Conservation (phyloP, 345 rosid species). For the Pistacia atlantica region DNA sequence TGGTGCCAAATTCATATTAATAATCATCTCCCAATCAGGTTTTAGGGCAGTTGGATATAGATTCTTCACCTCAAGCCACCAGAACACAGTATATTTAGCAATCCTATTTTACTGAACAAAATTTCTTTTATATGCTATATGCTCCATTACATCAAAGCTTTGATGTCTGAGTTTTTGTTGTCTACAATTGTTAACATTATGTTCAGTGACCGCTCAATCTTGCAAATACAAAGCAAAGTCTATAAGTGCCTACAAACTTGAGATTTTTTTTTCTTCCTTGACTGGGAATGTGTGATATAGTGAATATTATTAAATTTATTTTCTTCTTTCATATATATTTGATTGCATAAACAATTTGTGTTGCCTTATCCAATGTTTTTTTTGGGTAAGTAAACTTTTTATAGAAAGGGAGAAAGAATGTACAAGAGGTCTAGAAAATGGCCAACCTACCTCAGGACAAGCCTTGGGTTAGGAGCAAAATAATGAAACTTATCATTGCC, state of each 20-base stretch:
- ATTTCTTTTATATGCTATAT: background rate
- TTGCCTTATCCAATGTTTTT: no score
- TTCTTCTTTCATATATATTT: background rate
- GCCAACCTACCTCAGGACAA: no score
- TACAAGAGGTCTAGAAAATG: no score
- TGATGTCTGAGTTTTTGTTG: slow-evolving; percentile 4
- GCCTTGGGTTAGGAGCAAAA: no score
- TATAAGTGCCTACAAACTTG: background rate
- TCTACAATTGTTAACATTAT: background rate
- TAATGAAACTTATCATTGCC: no score
- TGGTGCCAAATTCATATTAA: background rate
- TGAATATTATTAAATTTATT: background rate
- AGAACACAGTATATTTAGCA: background rate
- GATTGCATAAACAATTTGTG: background rate
- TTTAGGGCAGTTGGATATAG: background rate
- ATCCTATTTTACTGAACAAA: background rate
- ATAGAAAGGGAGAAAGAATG: no score
- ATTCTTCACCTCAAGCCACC: background rate
- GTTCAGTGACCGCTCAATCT: background rate
- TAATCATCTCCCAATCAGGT: background rate
- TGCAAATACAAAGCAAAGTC: background rate
- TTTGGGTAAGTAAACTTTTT: no score
- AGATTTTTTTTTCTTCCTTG: background rate
- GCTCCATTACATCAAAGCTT: background rate
- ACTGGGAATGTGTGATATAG: background rate